Percentiles rank a stretch among this genome's conserved stretches.
Conservation (phyloP, 805 yeast species). For the Scheffersomyces coipomensis region DNA sequence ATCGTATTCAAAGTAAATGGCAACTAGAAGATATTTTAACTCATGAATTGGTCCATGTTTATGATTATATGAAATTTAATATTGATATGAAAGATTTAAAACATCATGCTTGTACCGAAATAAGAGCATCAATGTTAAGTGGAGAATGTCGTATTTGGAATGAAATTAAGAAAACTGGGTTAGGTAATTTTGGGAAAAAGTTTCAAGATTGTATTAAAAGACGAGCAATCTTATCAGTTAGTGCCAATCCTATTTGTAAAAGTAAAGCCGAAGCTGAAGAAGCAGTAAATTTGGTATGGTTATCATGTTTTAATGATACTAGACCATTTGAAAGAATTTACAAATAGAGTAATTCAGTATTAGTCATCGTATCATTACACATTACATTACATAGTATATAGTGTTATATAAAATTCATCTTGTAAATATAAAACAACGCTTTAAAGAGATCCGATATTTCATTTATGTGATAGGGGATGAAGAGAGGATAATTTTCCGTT, state of each 20-base stretch:
- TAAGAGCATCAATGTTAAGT: constrained; percentile 86
- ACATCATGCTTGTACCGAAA: constrained; percentile 97
- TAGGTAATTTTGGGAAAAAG: constrained; percentile 64
- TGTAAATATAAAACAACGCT: too few relatives aligned
- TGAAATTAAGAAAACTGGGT: constrained; percentile 63
- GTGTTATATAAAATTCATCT: too few relatives aligned
- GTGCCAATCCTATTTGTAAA: constrained; percentile 82
- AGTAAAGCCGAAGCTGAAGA: constrained; percentile 69
- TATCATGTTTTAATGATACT: constrained; percentile 90
- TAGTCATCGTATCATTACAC: too few relatives aligned
- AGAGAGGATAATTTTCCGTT: too few relatives aligned
- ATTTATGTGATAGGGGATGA: too few relatives aligned
- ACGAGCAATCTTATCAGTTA: constrained; percentile 81
- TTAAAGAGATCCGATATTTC: too few relatives aligned
- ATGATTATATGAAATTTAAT: constrained; percentile 83
- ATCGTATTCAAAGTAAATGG: constrained; percentile 69
- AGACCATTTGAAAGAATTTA: constrained; percentile 94
- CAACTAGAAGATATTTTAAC: constrained; percentile 88
- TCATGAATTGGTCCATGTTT: constrained; percentile 92
- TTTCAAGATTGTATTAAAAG: constrained; percentile 90
- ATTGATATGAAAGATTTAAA: constrained; percentile 81
- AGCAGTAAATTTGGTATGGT: constrained; percentile 86
- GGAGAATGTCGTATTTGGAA: constrained; percentile 94
- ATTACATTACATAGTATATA: too few relatives aligned
- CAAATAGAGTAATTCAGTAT: constrained; percentile 38